Conservation (phyloP, 805 yeast genomes). For the Starmerella bombicola region DNA sequence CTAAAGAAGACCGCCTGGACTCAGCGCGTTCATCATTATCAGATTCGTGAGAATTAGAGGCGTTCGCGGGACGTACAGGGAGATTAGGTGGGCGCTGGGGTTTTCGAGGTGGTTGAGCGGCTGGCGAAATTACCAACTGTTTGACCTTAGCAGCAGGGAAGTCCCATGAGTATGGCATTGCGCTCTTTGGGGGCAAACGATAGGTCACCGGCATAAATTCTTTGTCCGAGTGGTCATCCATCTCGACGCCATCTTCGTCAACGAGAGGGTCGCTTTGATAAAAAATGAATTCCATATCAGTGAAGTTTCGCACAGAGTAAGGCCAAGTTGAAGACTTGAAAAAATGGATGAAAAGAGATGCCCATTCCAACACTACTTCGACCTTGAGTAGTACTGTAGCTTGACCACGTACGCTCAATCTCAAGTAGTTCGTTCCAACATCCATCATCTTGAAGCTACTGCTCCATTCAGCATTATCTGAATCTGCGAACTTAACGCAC, state of each 20-base stretch:
- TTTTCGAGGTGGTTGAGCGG: constrained; percentile 21
- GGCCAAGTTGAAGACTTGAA: constrained; percentile 84
- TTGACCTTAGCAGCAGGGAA: constrained; percentile 81
- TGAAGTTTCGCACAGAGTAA: constrained; percentile 76
- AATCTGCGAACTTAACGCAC: constrained; percentile 32
- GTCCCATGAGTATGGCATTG: constrained; percentile 98
- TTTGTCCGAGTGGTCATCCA: constrained; percentile 25
- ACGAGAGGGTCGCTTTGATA: constrained; percentile 71
- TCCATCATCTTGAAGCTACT: constrained; percentile 78
- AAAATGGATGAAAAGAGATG: constrained; percentile 66
- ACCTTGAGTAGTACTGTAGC: constrained; percentile 54
- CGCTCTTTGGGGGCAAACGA: constrained; percentile 74
- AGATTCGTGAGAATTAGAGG: background rate
- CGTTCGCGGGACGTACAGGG: constrained; percentile 1
- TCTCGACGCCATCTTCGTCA: constrained; percentile 51
- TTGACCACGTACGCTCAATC: constrained; percentile 48
- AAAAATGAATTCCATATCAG: constrained; percentile 71
- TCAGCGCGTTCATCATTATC: no score
- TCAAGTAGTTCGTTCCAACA: constrained; percentile 67
- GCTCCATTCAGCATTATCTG: constrained; percentile 58
- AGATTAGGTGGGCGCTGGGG: background rate
- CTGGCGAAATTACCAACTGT: constrained; percentile 63
- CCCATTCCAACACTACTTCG: constrained; percentile 64
- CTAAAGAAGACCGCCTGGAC: background rate
- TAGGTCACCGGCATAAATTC: constrained; percentile 71